Base-by-base conservation (phyloP, 768 basidiomycete species). In the Omphalotus guepiniiformis region DNA sequence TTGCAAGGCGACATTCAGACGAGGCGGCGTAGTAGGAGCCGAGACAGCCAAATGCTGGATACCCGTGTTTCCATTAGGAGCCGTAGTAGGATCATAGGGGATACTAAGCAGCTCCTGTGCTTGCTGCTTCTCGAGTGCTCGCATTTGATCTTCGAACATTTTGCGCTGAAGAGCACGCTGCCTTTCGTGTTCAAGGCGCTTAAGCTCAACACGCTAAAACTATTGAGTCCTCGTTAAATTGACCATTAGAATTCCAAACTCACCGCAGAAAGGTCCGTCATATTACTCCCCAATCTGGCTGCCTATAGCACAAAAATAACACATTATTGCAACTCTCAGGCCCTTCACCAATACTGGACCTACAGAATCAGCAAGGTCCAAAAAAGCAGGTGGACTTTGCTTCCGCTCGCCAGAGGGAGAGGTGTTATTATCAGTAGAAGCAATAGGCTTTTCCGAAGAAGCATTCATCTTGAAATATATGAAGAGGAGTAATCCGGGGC, bases 131-230 rank as follows among this genome's bases (percentile, higher is more conserved):
- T 97, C 93, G 54, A 98, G 78, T 45, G 77, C 83, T 47, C 87
- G 85, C 94, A 96, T 96, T 69, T 96, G 93, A 58, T 95, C 91
- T 68, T 98, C 94, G 65, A 97, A 98, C 58, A 90, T 68, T 67
- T 83, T 87, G 62, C 93, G 85, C 63, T 95, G 93, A 35, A 89
- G 63, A 30, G 71, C 71, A 52, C 93, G 90, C 67, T 93, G 90
- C 42, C 89, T 83, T 67, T 96, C 93, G 61, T 97, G 92, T 65
- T 93, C 85, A 54, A 88, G 69, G 56, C 93, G 87, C 64, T 93
- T 96, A 60, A 92, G 74, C 63, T 94, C 91, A 52, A 93, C 85
- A 58, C 89, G 88, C 87, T 90, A 67, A 36, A 52, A 49, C 22
- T 26, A n/a, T 37, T 49, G n/a, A 58, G 42, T 26, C 25, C 18